Evolutionary conservation across 805 yeast genomes (phyloP).

Genomic region (Kuraishia capsulata): DNA sequence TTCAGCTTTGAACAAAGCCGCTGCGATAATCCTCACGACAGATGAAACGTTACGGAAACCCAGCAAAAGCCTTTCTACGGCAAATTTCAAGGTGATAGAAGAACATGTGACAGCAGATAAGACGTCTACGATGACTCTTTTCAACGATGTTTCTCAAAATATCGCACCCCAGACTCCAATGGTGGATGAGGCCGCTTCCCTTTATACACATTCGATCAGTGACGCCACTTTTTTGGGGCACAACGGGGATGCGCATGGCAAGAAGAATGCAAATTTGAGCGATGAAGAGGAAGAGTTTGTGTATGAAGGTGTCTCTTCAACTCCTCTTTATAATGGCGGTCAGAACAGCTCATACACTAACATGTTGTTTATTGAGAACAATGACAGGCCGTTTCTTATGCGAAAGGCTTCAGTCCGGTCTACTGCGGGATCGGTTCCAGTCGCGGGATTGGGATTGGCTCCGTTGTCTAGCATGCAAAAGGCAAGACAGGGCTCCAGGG

Average conservation of each 20-base stretch:
- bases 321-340: not conserved
- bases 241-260: not conserved
- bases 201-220: not conserved
- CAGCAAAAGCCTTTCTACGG: not conserved
- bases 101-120: slow-evolving; percentile 3
- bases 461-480: not conserved
- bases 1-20: not conserved
- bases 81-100: slow-evolving; percentile 2
- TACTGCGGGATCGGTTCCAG: not conserved
- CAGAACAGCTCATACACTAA: not conserved
- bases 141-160: not conserved
- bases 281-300: slow-evolving; percentile 2
- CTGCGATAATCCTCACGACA: not conserved
- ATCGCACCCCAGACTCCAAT: not conserved
- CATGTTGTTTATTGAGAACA: not conserved
- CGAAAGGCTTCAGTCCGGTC: slow-evolving; percentile 2
- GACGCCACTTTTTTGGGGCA: not conserved
- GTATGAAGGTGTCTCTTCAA: slow-evolving; percentile 1
- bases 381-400: slow-evolving; percentile 1
- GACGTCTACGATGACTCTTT: not conserved
- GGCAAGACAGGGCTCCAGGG: not conserved
- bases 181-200: not conserved
- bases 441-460: not conserved
- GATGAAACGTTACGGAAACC: not conserved
- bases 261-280: not conserved